These are phyloP conservation scores for Penicillium vulpinum DNA, from an alignment of 2,329 filamentous ascomycete genomes.

Conservation along the genomic window DNA sequence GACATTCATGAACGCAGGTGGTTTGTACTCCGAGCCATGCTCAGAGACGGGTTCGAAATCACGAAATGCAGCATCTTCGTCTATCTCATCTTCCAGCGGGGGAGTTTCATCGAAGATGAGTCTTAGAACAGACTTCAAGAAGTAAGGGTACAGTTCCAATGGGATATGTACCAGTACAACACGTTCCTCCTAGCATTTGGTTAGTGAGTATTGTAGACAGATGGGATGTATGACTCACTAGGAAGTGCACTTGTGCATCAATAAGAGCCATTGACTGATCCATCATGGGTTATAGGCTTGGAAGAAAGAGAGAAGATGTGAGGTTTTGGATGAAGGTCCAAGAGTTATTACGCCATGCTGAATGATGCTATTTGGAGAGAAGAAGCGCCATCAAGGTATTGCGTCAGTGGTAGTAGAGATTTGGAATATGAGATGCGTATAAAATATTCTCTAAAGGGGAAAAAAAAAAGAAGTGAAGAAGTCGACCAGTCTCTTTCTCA, in stretches of 20 bases:
- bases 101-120: slow-evolving; percentile 67
- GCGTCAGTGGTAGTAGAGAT: slow-evolving; percentile 15
- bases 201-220: not conserved
- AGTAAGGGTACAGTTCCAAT: slow-evolving; percentile 70
- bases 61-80: slow-evolving; percentile 43
- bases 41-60: slow-evolving; percentile 34
- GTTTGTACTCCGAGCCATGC: slow-evolving; percentile 39
- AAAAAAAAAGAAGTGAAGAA: not conserved
- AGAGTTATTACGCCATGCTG: slow-evolving; percentile 20
- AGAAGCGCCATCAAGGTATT: slow-evolving; percentile 10
- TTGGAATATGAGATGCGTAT: not conserved
- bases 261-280: slow-evolving; percentile 25
- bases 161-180: slow-evolving; percentile 91
- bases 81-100: slow-evolving; percentile 38
- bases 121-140: slow-evolving; percentile 84
- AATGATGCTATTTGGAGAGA: slow-evolving; percentile 6
- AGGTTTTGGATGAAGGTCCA: not conserved
- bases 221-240: slow-evolving; percentile 16
- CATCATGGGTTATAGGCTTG: slow-evolving; percentile 7
- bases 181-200: slow-evolving; percentile 67
- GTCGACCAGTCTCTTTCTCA: too few species aligned
- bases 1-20: slow-evolving; percentile 86
- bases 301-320: not conserved
- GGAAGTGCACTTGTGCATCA: slow-evolving; percentile 26
- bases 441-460: not conserved